Conservation (phyloP, 495 filamentous ascomycete genomes). For the Clavariopsis aquatica region DNA sequence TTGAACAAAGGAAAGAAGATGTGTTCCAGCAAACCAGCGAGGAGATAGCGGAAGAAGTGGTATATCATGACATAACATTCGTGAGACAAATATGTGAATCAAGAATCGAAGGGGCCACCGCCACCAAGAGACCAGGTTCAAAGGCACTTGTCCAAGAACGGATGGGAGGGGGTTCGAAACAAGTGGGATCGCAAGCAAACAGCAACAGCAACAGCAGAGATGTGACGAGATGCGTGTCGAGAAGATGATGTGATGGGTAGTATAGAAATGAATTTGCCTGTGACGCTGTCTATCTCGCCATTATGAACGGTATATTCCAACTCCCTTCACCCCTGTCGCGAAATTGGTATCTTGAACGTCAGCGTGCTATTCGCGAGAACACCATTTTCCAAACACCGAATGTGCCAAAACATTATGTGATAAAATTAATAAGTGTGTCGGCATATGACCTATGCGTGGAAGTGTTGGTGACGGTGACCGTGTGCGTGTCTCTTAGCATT, state of each 20-base stretch:
- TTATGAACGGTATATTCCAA: conserved; percentile 23
- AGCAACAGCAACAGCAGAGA: conserved; percentile 22
- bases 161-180: conserved; percentile 3
- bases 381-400: conserved; percentile 20
- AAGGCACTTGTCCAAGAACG: conserved; percentile 8
- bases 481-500: conserved; percentile 28
- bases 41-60: conserved; percentile 1
- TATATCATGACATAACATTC: conserved; percentile 32
- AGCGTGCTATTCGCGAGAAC: conserved; percentile 16
- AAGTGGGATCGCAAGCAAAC: neutral
- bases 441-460: conserved; percentile 28
- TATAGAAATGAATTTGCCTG: conserved; percentile 33
- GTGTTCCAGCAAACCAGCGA: neutral
- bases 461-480: conserved; percentile 28
- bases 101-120: conserved; percentile 15
- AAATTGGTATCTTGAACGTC: conserved; percentile 27
- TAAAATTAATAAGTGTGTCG: conserved; percentile 8
- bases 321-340: conserved; percentile 12
- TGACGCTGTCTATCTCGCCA: conserved; percentile 36
- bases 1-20: conserved; percentile 12
- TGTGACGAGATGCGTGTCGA: conserved; percentile 22
- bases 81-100: conserved; percentile 22
- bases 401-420: conserved; percentile 31
- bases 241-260: conserved; percentile 18
- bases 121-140: conserved; percentile 1